These are phyloP conservation scores for Salmacisia buchloeana DNA, from an alignment of 1,284 basidiomycete genomes.

Conservation along the genomic window DNA sequence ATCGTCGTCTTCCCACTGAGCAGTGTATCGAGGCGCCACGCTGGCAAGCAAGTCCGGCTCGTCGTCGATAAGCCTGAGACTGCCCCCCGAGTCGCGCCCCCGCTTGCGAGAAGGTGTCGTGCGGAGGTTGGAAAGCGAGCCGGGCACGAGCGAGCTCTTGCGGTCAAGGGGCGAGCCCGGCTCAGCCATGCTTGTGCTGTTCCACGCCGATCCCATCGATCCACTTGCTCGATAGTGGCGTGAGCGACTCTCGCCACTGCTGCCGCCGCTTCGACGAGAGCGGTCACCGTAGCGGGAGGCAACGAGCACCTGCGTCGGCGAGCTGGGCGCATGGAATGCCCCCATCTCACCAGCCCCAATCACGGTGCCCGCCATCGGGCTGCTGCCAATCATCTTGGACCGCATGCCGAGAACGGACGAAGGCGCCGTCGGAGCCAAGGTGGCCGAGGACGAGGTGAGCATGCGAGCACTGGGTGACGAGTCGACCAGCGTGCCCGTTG, in stretches of 20 bases:
- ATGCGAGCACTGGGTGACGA: too few species aligned
- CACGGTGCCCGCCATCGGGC: not conserved
- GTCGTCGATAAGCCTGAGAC: not conserved
- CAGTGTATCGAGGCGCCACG: too few species aligned
- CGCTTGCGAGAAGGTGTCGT: constrained; percentile 16
- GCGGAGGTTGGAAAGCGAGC: constrained; percentile 20
- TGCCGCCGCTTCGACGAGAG: too few species aligned
- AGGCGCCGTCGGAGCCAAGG: constrained; percentile 33
- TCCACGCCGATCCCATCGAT: constrained; percentile 29
- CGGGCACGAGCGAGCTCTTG: constrained; percentile 25
- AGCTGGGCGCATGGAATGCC: too few species aligned
- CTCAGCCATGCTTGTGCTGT: constrained; percentile 33
- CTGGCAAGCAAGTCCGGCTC: not conserved
- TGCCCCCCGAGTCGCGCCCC: constrained; percentile 17
- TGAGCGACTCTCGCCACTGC: too few species aligned
- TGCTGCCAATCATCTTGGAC: not conserved
- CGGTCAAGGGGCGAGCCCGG: constrained; percentile 39
- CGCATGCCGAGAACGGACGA: not conserved
- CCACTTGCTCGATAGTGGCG: too few species aligned
- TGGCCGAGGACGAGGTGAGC: constrained; percentile 31
- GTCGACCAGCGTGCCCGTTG: not conserved
- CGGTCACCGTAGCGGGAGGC: too few species aligned
- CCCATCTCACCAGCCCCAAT: not conserved
- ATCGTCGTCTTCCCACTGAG: too few species aligned
- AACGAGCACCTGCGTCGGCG: too few species aligned